A percentile compares a stretch with the other conserved stretches of the same genome.
Evolutionary conservation across 2,329 filamentous ascomycete genomes (phyloP).

Genomic region (Claviceps africana): DNA sequence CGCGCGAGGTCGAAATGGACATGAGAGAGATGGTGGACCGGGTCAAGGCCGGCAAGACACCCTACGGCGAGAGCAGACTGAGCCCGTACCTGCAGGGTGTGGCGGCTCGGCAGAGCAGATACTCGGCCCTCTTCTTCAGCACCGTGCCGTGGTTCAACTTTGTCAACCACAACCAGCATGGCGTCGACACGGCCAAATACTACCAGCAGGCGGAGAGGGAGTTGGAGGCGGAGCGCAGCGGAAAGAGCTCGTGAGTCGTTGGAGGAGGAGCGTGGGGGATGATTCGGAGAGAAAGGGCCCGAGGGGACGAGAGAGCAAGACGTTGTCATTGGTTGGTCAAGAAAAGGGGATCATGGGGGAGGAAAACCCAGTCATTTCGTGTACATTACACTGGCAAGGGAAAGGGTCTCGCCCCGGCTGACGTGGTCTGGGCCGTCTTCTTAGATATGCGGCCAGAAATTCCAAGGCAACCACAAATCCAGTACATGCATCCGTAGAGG

Average conservation of each 20-base stretch:
- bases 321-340: too few species aligned
- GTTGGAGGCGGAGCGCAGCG: conserved; percentile 56
- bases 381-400: conserved; percentile 5
- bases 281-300: not conserved
- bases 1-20: conserved; percentile 84
- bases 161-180: conserved; percentile 91
- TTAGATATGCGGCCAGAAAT: not conserved
- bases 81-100: conserved; percentile 89
- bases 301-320: not conserved
- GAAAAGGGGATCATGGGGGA: not conserved
- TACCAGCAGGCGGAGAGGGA: conserved; percentile 91
- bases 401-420: conserved; percentile 9
- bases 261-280: not conserved
- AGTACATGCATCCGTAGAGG: not conserved
- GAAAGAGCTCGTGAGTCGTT: conserved; percentile 1
- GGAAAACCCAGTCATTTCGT: not conserved
- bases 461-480: not conserved
- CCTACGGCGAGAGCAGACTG: conserved; percentile 71
- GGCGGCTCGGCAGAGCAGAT: conserved; percentile 81
- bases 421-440: conserved; percentile 1
- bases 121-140: conserved; percentile 70
- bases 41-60: conserved; percentile 79
- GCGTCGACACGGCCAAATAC: conserved; percentile 96
- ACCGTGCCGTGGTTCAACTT: conserved; percentile 96
- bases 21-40: conserved; percentile 97